Evolutionary conservation across 1,284 basidiomycete species (phyloP).

Genomic region (Naganishia sp.): DNA sequence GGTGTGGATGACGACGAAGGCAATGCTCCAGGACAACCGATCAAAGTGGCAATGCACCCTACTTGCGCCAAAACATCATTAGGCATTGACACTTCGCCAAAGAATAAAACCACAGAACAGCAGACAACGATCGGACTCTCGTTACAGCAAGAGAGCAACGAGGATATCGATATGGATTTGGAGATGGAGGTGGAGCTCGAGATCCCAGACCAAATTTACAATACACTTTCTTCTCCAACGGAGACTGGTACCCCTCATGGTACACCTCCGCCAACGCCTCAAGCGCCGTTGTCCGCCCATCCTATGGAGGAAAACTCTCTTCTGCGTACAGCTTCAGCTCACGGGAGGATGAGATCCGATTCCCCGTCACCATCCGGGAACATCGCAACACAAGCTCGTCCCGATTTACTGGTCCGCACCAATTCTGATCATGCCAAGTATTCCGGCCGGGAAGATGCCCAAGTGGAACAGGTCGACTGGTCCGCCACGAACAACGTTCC

Average conservation of each 20-base stretch:
- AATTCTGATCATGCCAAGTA: conserved; percentile 4
- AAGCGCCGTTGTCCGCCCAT: conserved; percentile 30
- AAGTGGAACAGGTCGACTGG: conserved; percentile 6
- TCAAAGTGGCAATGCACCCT: conserved; percentile 30
- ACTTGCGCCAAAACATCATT: conserved; percentile 27
- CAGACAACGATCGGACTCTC: background rate
- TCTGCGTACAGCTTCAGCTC: conserved; percentile 24
- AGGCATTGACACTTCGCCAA: conserved; percentile 6
- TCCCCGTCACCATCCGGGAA: conserved; percentile 18
- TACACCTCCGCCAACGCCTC: conserved; percentile 28
- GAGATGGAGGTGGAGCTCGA: conserved; percentile 21
- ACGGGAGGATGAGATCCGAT: conserved; percentile 18
- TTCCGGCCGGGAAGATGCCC: conserved; percentile 4
- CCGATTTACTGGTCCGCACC: background rate
- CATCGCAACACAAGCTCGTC: background rate
- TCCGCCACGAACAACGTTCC: background rate
- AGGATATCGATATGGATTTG: conserved; percentile 14
- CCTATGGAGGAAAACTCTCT: conserved; percentile 29
- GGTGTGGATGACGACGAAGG: conserved; percentile 13
- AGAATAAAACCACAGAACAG: background rate
- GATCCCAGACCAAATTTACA: background rate
- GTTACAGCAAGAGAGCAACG: background rate
- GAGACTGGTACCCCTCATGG: conserved; percentile 16
- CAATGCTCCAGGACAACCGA: conserved; percentile 20
- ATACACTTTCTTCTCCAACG: background rate